Evolutionary conservation across 139 green algal genomes (phyloP), one percentile per base, ranked within the genome.

Genomic region (Dunaliella primolecta): DNA sequence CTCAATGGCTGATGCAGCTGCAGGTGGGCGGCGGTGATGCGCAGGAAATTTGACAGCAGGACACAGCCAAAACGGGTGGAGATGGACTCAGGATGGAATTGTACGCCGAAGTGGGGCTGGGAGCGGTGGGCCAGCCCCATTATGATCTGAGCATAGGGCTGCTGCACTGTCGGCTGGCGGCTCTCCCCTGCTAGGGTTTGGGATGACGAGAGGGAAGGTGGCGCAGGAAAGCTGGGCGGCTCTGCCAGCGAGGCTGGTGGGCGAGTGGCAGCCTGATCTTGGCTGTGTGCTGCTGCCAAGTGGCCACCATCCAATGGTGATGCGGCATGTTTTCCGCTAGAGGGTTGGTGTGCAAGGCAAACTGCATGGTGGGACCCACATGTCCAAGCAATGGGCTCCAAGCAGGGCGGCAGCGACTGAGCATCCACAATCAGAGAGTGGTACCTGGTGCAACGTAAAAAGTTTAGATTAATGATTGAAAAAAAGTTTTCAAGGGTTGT

Each of bases 1-100:
- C 34, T 64, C 15, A 38, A 29, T 25, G n/a, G 74, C 74, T 79
- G 74, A 31, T 79, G 74, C 74, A 37, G 30, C 0, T 82, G 75
- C 72, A 77, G 83, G 36, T 82, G 83, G 46, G 46, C 46, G 15
- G 46, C 46, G 46, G 7, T 25, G 7, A 64, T 64, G 46, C 46
- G 84, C 2, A 81, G 70, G 86, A 99, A 99, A 90, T 99, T 99
- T 21, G 55, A 57, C 36, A 98, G 81, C 33, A 99, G 86, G 23
- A 81, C 82, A 34, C 90, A 57, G 2, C 97, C 97, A 84, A 93
- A 96, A 2, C 38, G 34, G 0, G 96, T 98, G 46, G 86, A 94
- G 1, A 99, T 84, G 70, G 91, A 96, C 89, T 99, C 97, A 0
- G 97, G 97, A 83, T 99, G 97, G 87, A 98, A 99, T 92, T 99